Evolutionary conservation across 495 filamentous ascomycete genomes (phyloP).

Genomic region (Aspergillus bertholletiae): DNA sequence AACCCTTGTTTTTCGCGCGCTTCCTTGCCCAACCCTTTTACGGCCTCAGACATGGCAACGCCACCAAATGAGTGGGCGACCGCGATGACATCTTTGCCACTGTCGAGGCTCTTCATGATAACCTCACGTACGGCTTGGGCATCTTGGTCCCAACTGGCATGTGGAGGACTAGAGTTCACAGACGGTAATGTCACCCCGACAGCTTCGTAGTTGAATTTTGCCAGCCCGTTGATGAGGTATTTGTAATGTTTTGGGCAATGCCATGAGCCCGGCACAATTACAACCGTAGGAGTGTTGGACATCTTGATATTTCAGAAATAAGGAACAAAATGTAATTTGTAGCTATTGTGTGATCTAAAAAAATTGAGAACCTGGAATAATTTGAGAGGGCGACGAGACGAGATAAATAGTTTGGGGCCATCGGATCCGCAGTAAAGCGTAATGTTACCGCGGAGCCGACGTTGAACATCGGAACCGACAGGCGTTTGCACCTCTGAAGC

Average conservation of each 20-base stretch:
- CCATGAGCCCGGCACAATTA: conserved; percentile 43
- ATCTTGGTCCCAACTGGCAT: conserved; percentile 25
- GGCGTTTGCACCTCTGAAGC: no score
- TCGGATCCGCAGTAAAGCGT: no score
- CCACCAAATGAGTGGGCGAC: conserved; percentile 39
- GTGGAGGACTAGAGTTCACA: conserved; percentile 25
- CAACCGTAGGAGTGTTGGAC: conserved; percentile 23
- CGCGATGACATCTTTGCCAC: conserved; percentile 32
- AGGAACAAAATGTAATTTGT: not conserved
- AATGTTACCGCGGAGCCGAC: no score
- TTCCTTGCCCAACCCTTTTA: conserved; percentile 31
- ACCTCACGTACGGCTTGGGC: conserved; percentile 23
- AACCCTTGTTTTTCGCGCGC: conserved; percentile 36
- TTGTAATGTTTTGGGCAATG: conserved; percentile 38
- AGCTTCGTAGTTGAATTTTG: conserved; percentile 24
- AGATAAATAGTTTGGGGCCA: no score
- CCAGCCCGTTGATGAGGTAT: conserved; percentile 27
- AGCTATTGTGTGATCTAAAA: no score
- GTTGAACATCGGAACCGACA: no score
- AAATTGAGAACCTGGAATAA: no score
- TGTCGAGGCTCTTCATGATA: conserved; percentile 20
- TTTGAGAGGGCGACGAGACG: not conserved
- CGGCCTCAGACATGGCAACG: conserved; percentile 32
- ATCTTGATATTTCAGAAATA: conserved; percentile 4
- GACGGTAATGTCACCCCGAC: conserved; percentile 23